Base-by-base conservation (phyloP, 257 asterid species). In the Capsicum baccatum region DNA sequence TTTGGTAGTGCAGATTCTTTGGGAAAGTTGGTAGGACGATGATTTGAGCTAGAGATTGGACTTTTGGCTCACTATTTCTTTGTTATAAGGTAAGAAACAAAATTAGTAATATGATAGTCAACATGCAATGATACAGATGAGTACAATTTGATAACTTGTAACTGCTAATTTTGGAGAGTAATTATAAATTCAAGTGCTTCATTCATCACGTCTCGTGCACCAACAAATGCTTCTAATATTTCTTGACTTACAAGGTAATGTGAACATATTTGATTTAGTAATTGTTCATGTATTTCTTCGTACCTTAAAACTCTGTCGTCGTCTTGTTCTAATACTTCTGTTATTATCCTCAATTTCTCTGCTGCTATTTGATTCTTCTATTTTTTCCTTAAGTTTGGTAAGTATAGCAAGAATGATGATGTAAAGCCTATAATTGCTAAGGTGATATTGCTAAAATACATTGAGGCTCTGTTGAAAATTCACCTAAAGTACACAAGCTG, bases 21-120 rank as follows among this genome's bases (percentile, higher is more conserved):
- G 21, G 35, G 47, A 56, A 11, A 63, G 8, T 35, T 78, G 54
- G 50, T 35, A 17, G 63, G 69, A 33, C 56, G 56, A 9, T 7
- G 6, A 17, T 60, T 9, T 37, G 52, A 26, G 81, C 64, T 56
- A 8, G 76, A 84, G 21, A 17, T n/a, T 9, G 8, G 79, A 79
- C 39, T 21, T 55, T 54, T 70, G 71, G 69, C 59, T 33, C 56
- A 19, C 21, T 2, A 19, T 83, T 3, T 55, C 3, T 13, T 83
- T 59, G 93, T 89, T 84, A 93, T 84, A 94, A 94, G 98, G 98
- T 94, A 88, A 90, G 97, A 90, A 91, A 90, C 93, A 26, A 1
- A 26, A 26, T 26, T 26, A 26, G 33, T 26, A 26, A 26, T 26
- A 26, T 26, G 2, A 26, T 26, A 26, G 33, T 26, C 33, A 26